Evolutionary conservation across 306 rosid species (phyloP).

Genomic region (Astragalus glycyphyllos): DNA sequence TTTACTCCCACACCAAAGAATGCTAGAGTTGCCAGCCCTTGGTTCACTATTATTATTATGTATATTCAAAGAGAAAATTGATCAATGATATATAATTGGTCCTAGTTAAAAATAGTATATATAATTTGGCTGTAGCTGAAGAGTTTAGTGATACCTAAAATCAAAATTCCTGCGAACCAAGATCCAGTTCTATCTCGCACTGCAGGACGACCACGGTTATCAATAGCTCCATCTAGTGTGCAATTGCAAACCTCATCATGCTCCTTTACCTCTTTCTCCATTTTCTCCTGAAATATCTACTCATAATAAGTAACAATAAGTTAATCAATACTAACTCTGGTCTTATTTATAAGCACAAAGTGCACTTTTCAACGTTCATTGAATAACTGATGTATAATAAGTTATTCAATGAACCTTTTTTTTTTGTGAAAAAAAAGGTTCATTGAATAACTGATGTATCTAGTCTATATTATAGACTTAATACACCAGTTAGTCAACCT

Average conservation of each 20-base stretch:
- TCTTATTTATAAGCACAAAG: too few relatives aligned
- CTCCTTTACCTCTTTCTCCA: conserved; percentile 34
- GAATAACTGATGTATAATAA: too few relatives aligned
- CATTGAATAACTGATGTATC: too few relatives aligned
- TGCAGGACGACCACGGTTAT: conserved; percentile 69
- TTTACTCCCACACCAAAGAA: conserved; percentile 89
- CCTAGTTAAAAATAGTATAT: too few relatives aligned
- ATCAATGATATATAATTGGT: too few relatives aligned
- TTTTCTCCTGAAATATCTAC: conserved; percentile 43
- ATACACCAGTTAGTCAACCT: too few relatives aligned
- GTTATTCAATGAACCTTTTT: too few relatives aligned
- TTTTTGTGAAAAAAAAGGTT: too few relatives aligned
- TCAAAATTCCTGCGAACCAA: conserved; percentile 66
- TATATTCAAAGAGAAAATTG: too few relatives aligned
- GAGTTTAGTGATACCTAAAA: conserved; percentile 53
- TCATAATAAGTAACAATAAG: not conserved
- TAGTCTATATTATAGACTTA: too few relatives aligned
- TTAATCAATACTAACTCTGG: too few relatives aligned
- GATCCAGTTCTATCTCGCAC: conserved; percentile 55
- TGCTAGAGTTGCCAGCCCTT: conserved; percentile 84
- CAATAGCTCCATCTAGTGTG: conserved; percentile 67
- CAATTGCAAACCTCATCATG: conserved; percentile 35
- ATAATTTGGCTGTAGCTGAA: not conserved
- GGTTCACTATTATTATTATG: conserved; percentile 55
- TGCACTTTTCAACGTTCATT: too few relatives aligned